Conservation (phyloP, 1,139 yeast species). For the Arxiozyma heterogenica region DNA sequence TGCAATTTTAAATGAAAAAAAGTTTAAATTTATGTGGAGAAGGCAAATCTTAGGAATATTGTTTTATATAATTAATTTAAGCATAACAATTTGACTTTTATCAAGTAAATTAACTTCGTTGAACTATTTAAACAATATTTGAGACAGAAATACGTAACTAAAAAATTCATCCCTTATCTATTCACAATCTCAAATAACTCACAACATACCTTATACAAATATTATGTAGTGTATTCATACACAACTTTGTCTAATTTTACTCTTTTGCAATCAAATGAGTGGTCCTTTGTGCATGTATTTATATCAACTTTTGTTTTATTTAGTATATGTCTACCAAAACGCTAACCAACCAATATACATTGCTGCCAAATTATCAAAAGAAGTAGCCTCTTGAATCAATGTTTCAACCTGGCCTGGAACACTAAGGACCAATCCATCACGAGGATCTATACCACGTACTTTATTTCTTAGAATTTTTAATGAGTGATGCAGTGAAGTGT, state of each 20-base stretch:
- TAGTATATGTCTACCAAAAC: constrained; percentile 37
- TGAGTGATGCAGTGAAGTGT: constrained; percentile 38
- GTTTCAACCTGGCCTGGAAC: constrained; percentile 90
- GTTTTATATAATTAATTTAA: no score
- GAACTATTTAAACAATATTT: background rate
- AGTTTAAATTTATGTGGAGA: background rate
- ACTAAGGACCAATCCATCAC: constrained; percentile 79
- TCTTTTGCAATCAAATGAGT: background rate
- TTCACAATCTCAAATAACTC: background rate
- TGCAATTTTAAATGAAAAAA: no score
- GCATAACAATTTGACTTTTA: no score
- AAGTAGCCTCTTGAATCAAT: constrained; percentile 74
- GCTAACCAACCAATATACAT: constrained; percentile 98
- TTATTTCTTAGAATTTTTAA: constrained; percentile 67
- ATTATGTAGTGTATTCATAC: background rate
- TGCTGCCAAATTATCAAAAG: constrained; percentile 57
- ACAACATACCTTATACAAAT: no score
- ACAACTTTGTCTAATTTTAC: background rate
- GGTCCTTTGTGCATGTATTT: background rate
- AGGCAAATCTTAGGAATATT: background rate
- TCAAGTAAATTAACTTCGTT: no score
- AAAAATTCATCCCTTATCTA: background rate
- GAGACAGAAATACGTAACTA: background rate
- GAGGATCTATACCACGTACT: constrained; percentile 73
- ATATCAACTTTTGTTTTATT: background rate